Evolutionary conservation across 2,329 filamentous ascomycete species (phyloP), one percentile per base, ranked within the genome.

Genomic region (Cytospora piceae): DNA sequence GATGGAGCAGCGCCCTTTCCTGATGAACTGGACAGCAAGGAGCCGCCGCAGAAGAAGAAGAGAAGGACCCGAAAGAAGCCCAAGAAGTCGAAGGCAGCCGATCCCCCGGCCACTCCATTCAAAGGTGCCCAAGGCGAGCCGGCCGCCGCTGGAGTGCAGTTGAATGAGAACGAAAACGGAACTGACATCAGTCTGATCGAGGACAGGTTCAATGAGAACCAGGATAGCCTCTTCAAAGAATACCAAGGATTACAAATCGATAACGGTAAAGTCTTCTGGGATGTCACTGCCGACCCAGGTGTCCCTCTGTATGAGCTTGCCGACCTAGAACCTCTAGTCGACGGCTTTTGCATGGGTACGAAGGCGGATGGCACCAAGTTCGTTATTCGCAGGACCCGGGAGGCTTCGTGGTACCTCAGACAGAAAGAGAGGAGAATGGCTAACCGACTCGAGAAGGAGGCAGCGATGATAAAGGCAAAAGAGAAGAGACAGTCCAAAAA

Each of bases 401-500:
- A 52, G 2, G 32, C 58, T 14, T 46, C 65, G 8, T 39, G 65
- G 27, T 11, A 58, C 17, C 14, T 67, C 14, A 58, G 65, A 7
- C 58, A 67, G 37, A 52, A 59, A 56, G 34, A 58, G 58, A 60
- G 65, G n/a, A n/a, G 9, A 20, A 32, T 37, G 9, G 53, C 58
- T n/a, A 31, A 29, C 8, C 32, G 52, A 34, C 22, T 31, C 4
- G 59, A 42, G 2, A 63, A 31, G 39, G 22, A 58, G 27, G 37
- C 29, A 17, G 31, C 65, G 53, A 56, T 32, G 11, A 37, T 32
- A 15, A 39, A 42, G 11, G 12, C 37, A 17, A 65, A 65, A 49
- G 58, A 24, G 0, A 65, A 62, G n/a, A 61, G 53, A 20, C 58
- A 46, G n/a, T 17, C 9, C 29, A 64, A 51, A 29, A 67, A 67